Conservation (phyloP, 352 stramenopile species). For the Aphanomyces invadans region DNA sequence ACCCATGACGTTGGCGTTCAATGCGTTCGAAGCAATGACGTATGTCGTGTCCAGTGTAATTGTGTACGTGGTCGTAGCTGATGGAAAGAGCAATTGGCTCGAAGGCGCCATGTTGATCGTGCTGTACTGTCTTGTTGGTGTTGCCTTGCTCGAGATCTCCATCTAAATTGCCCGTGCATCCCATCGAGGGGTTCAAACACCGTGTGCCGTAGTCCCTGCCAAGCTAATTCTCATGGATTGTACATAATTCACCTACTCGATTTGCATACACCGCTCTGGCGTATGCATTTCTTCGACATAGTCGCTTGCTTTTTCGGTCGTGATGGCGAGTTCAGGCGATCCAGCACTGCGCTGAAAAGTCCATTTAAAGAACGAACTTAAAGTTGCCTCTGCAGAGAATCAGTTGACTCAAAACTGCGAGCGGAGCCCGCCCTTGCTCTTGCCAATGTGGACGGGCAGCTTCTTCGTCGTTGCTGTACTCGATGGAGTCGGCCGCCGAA, state of each 20-base stretch:
- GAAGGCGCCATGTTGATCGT: slow-evolving; percentile 88
- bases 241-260: too few species aligned
- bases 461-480: slow-evolving; percentile 32
- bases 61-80: slow-evolving; percentile 86
- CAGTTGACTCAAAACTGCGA: slow-evolving; percentile 80
- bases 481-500: slow-evolving; percentile 45
- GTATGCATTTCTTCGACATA: too few species aligned
- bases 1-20: slow-evolving; percentile 94
- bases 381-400: too few species aligned
- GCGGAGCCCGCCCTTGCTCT: slow-evolving; percentile 68
- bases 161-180: slow-evolving; percentile 28
- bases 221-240: too few species aligned
- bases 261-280: too few species aligned
- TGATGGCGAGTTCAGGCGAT: too few species aligned
- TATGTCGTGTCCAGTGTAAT: slow-evolving; percentile 95
- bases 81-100: slow-evolving; percentile 89
- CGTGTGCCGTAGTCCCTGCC: too few species aligned
- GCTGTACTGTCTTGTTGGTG: slow-evolving; percentile 82
- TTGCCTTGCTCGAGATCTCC: slow-evolving; percentile 72
- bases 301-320: too few species aligned
- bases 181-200: too few species aligned
- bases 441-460: slow-evolving; percentile 71
- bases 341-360: too few species aligned
- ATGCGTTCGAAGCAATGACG: slow-evolving; percentile 92
- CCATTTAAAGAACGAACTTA: too few species aligned